Evolutionary conservation across 768 basidiomycete genomes (phyloP).

Genomic region (Strobilomyces dryophilus): DNA sequence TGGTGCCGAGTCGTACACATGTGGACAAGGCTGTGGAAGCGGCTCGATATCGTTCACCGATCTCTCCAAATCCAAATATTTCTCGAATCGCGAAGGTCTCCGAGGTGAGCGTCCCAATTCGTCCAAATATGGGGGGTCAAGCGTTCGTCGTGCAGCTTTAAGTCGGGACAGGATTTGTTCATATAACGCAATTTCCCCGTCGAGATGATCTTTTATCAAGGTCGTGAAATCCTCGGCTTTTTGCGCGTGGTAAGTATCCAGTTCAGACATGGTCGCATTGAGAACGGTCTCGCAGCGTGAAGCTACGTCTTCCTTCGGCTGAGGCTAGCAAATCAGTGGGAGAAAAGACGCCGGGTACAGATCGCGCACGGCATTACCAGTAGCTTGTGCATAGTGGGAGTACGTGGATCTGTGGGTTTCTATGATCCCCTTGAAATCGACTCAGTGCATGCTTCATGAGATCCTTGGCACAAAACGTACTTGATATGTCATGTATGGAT

Average conservation of each 20-base stretch:
- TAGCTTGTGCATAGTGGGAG: slow-evolving; percentile 58
- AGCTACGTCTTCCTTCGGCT: slow-evolving; percentile 63
- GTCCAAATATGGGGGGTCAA: slow-evolving; percentile 46
- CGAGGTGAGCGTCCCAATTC: slow-evolving; percentile 48
- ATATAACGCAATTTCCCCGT: slow-evolving; percentile 73
- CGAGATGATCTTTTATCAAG: slow-evolving; percentile 63
- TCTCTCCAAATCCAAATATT: slow-evolving; percentile 65
- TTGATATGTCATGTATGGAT: slow-evolving; percentile 69
- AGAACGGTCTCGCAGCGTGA: slow-evolving; percentile 83
- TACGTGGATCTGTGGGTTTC: slow-evolving; percentile 74
- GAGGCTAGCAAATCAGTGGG: slow-evolving; percentile 2
- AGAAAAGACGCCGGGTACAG: neutral
- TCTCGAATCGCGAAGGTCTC: slow-evolving; percentile 71
- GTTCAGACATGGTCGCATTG: slow-evolving; percentile 85
- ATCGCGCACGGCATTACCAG: slow-evolving; percentile 24
- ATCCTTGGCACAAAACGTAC: slow-evolving; percentile 31
- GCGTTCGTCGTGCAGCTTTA: slow-evolving; percentile 49
- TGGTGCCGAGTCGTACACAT: slow-evolving; percentile 71
- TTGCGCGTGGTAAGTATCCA: slow-evolving; percentile 74
- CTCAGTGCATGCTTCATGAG: neutral
- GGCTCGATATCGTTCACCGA: slow-evolving; percentile 40
- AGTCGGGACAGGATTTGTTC: slow-evolving; percentile 67
- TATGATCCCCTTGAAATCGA: slow-evolving; percentile 49
- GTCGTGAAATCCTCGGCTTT: slow-evolving; percentile 65
- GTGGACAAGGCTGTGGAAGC: slow-evolving; percentile 73